Evolutionary conservation across 495 filamentous ascomycete genomes (phyloP).

Genomic region (Niebla homalea): DNA sequence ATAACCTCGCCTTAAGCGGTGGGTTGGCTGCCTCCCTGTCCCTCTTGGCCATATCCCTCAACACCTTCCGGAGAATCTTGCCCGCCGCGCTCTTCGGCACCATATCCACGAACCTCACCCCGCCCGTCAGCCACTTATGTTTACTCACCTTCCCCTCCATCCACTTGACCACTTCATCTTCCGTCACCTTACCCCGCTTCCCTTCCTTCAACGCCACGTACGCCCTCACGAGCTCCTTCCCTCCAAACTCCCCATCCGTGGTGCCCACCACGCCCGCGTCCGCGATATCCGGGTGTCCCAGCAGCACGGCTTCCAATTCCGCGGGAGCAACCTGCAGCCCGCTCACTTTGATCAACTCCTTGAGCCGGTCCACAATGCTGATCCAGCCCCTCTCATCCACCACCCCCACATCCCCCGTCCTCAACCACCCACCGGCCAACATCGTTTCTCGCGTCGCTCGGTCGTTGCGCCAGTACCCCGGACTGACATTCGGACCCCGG

Average conservation of each 20-base stretch:
- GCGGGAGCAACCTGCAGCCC: conserved; percentile 83
- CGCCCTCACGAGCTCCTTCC: conserved; percentile 70
- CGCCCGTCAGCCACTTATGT: conserved; percentile 71
- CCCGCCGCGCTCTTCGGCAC: conserved; percentile 78
- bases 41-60: conserved; percentile 41
- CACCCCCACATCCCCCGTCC: conserved; percentile 30
- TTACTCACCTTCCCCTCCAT: conserved; percentile 47
- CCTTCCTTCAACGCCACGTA: conserved; percentile 57
- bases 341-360: conserved; percentile 76
- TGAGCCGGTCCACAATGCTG: conserved; percentile 38
- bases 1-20: conserved; percentile 16
- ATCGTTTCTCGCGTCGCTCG: conserved; percentile 29
- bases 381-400: conserved; percentile 22
- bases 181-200: conserved; percentile 37
- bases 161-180: conserved; percentile 48
- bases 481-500: conserved; percentile 26
- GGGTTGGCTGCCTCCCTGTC: conserved; percentile 20
- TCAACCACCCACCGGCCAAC: conserved; percentile 29
- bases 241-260: conserved; percentile 43
- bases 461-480: conserved; percentile 30
- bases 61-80: conserved; percentile 70
- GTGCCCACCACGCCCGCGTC: conserved; percentile 80
- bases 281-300: conserved; percentile 53
- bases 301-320: conserved; percentile 67
- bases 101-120: conserved; percentile 65